Conservation (phyloP, 78 protist genomes). For the Mastigamoeba balamuthi region DNA sequence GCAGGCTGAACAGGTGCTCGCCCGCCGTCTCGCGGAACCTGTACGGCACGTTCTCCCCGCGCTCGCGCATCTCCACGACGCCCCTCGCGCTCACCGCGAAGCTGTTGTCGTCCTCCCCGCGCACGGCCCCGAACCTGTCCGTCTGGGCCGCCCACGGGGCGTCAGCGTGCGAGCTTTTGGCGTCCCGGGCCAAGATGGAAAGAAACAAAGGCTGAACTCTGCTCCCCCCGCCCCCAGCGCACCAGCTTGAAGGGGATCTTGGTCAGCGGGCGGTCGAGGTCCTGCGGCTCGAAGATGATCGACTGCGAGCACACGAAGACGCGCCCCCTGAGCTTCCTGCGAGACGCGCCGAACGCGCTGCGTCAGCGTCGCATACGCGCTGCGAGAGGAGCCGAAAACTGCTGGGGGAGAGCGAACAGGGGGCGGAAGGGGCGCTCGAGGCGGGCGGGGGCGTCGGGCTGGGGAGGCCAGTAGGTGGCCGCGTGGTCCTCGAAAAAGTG, state of each 20-base stretch:
- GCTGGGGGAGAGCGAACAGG: neutral
- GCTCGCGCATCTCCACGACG: too few species aligned
- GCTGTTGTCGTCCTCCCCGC: neutral
- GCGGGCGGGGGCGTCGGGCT: neutral
- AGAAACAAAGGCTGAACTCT: neutral
- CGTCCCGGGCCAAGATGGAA: neutral
- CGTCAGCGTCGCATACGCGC: too few species aligned
- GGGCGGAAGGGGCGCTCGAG: neutral
- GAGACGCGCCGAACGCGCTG: neutral
- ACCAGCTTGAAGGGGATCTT: slow-evolving; percentile 32
- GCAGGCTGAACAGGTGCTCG: too few species aligned
- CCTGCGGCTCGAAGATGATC: slow-evolving; percentile 56
- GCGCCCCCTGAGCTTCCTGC: slow-evolving; percentile 33
- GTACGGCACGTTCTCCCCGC: too few species aligned
- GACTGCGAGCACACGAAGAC: slow-evolving; percentile 47
- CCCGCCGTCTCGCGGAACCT: too few species aligned
- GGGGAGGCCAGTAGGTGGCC: slow-evolving; percentile 29
- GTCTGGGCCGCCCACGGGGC: neutral
- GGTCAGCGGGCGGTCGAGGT: slow-evolving; percentile 20
- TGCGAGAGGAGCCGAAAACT: too few species aligned
- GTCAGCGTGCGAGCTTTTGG: neutral
- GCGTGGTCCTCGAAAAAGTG: slow-evolving; percentile 53
- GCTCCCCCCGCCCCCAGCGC: neutral
- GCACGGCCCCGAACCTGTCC: too few species aligned
- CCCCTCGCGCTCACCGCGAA: too few species aligned